Base-by-base conservation (phyloP, 768 basidiomycete genomes). In the Boletales sp. region DNA sequence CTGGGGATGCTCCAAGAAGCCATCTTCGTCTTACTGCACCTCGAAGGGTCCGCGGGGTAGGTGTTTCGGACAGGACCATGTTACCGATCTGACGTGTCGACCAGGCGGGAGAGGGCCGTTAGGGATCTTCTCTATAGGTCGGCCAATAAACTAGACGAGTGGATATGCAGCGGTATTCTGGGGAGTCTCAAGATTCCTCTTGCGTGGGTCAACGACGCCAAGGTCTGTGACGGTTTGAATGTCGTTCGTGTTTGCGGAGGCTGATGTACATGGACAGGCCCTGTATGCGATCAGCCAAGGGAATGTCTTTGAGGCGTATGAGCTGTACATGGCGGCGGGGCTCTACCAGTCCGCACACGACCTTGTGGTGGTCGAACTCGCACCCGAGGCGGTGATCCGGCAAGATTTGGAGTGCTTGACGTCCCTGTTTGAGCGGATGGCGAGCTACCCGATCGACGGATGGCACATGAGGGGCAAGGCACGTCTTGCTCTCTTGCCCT, bases 391-490 rank as follows among this genome's bases (percentile, higher is more conserved):
- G 0, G 75, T 97, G 47, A 76, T 97, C 29, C 57, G 72, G 18
- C 65, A 74, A 38, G 76, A 78, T 57, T 56, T 76, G 8, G 79
- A 76, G 3, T 73, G 95, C 12, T 69, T 97, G 19, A 72, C 74
- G 32, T 75, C 75, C n/a, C 65, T 97, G 19, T 90, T 97, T 57
- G 73, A 70, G 43, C 75, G 76, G 9, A 83, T 98, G 56, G 73
- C 72, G 19, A 78, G 76, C 11, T 45, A 73, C 35, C 64, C 72
- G 3, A 77, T 94, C 10, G 81, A 81, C 38, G 82, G 82, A 9
- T 97, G 94, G 94, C 77, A 85, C 59, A 75, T 81, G 32, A 84
- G 87, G 32, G 94, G 94, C 45, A 87, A 94, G 79, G 92, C 88
- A 56, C 30, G 52, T 54, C 35, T 29, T 34, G 46, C 59, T 57